Conservation (phyloP, 441 rosid genomes). For the Pelargonium cotyledonis region DNA sequence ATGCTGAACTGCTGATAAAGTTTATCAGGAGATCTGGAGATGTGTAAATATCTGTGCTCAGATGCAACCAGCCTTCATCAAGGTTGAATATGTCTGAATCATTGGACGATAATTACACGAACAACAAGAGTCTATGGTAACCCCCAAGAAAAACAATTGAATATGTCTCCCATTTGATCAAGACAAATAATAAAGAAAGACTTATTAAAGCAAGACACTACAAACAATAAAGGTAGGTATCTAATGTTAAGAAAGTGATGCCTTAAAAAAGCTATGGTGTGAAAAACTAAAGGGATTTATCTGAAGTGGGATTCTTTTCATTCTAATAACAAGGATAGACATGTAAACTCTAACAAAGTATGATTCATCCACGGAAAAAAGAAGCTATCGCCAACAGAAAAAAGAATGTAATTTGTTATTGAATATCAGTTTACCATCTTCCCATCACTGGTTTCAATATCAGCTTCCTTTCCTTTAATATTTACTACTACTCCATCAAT, state of each 20-base stretch:
- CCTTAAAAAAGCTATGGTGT: neutral
- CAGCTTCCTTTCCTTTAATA: slow-evolving; percentile 59
- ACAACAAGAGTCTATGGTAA: neutral
- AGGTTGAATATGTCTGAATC: neutral
- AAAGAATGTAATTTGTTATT: neutral
- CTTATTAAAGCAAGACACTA: no score
- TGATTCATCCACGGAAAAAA: neutral
- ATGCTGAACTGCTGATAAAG: slow-evolving; percentile 3
- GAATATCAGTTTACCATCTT: slow-evolving; percentile 40
- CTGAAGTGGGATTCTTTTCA: neutral
- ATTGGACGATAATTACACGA: neutral
- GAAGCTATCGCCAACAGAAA: neutral
- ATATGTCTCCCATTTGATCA: neutral
- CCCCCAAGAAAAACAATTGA: neutral
- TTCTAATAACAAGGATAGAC: neutral
- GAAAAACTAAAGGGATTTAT: neutral
- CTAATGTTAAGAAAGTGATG: neutral
- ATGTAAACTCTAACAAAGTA: no score
- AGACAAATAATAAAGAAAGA: neutral
- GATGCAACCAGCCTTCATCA: slow-evolving; percentile 2
- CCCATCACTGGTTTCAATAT: slow-evolving; percentile 41
- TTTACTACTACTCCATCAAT: slow-evolving; percentile 65
- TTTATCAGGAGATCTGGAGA: neutral
- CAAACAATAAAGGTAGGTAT: neutral
- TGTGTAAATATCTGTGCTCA: neutral